Evolutionary conservation across 495 filamentous ascomycete species (phyloP), one percentile per base, ranked within the genome.

Genomic region (Neurospora sp.): DNA sequence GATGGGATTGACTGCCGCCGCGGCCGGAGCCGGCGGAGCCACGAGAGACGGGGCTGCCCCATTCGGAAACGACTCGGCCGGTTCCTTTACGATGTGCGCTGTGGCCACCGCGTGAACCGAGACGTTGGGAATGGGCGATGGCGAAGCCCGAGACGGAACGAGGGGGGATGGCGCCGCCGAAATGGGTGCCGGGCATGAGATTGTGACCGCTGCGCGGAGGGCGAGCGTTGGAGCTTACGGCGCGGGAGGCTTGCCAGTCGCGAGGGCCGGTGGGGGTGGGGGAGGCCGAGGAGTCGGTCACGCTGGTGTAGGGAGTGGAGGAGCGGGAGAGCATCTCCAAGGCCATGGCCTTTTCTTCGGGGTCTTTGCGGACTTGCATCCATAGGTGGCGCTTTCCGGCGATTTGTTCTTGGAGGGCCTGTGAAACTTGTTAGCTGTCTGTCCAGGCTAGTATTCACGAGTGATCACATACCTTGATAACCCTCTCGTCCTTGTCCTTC

Each of bases 311-410:
- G 0, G 70, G 61, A 0, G 73, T 74, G 3, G 71, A 41, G 0
- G 69, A 61, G 9, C 71, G 73, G 20, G 39, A 20, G 14, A 74
- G 40, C 53, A 61, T 61, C 14, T 22, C 71, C 8, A 72, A 35
- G 31, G 39, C 71, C 8, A 71, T 71, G 8, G 68, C 53, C 9
- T 42, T 73, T n/a, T 77, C 72, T 8, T 77, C n/a, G 9, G 72
- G 70, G 16, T 77, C 74, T 14, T 40, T 53, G 42, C 77, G 77
- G 40, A 78, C 69, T 20, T 74, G 65, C 70, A 77, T 71, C 77
- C 77, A 78, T 6, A 78, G 37, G n/a, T 69, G 76, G 0, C 77
- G 74, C 39, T 78, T 78, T n/a, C 70, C 72, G 1, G 75, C 74
- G 14, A 78, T 70, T 3, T 78, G 75, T 7, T 77, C 75, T 1